Conservation (phyloP, 192 early-diverging fungal genomes). For the Linderina pennispora region DNA sequence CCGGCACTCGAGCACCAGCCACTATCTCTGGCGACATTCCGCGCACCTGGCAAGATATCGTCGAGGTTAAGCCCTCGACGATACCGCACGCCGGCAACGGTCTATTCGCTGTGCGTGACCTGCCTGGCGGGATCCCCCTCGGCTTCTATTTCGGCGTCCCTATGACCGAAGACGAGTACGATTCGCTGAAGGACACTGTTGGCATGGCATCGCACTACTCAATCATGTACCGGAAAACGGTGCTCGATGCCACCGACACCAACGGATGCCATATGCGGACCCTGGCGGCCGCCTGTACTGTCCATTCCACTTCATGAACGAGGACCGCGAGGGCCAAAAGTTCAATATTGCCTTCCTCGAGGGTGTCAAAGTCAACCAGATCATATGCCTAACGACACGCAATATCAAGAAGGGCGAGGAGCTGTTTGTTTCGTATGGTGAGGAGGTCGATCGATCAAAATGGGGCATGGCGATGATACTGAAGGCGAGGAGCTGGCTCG, state of each 20-base stretch:
- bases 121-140: slow-evolving; percentile 68
- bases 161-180: slow-evolving; percentile 94
- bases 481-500: too few relatives aligned
- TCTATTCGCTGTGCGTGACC: slow-evolving; percentile 61
- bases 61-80: slow-evolving; percentile 53
- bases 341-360: slow-evolving; percentile 67
- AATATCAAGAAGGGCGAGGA: slow-evolving; percentile 72
- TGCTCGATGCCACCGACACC: slow-evolving; percentile 84
- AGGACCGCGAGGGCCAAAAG: slow-evolving; percentile 45
- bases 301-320: slow-evolving; percentile 94
- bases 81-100: slow-evolving; percentile 71
- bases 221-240: slow-evolving; percentile 85
- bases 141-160: slow-evolving; percentile 96
- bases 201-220: slow-evolving; percentile 81
- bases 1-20: neutral
- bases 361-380: slow-evolving; percentile 77
- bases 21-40: slow-evolving; percentile 43
- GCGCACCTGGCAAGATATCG: slow-evolving; percentile 51
- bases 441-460: slow-evolving; percentile 70
- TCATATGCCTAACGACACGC: slow-evolving; percentile 70
- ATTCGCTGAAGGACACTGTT: slow-evolving; percentile 74
- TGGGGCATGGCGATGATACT: too few relatives aligned
- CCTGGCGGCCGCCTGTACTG: slow-evolving; percentile 57
- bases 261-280: slow-evolving; percentile 69
- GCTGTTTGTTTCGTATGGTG: slow-evolving; percentile 81